Evolutionary conservation across 2,329 filamentous ascomycete genomes (phyloP), one percentile per base, ranked within the genome.

Genomic region (Paracorniculantispora psalliotae): DNA sequence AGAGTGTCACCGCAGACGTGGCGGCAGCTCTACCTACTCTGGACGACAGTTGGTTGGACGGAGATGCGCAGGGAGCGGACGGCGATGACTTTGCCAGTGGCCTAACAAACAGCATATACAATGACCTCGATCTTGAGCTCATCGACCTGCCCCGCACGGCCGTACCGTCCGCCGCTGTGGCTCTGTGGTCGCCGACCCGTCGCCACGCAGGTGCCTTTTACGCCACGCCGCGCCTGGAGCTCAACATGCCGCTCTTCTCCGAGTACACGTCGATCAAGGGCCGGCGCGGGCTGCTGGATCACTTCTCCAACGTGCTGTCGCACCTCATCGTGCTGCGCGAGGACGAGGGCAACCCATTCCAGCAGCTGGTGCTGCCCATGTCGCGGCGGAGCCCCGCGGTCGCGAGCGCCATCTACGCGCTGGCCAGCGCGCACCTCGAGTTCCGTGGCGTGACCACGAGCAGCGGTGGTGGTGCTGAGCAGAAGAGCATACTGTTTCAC

Each of bases 371-470:
- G 9, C 71, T 87, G n/a, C 84, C 84, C 2, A 73, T 87, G 41
- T 83, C 81, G 2, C 75, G 79, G 51, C 74, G 68, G 46, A 84
- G 81, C 65, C 74, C 75, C 0, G 79, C 83, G 1, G 80, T 96
- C 4, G 89, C 90, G 71, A 91, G 94, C 67, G 91, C 92, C 10
- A 88, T 97, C 61, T 92, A 90, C 60, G 91, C 92, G 0, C 77
- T 97, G 8, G 85, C 91, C 0, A 90, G 89, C 59, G 93, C 92
- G 60, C 94, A 96, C 69, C 77, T 96, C 60, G 89, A 93, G 63
- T 91, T 83, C 51, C 74, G 82, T 26, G 81, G 81, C 2, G 73
- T 83, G 6, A 72, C 78, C n/a, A n/a, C n/a, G n/a, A n/a, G n/a
- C n/a, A n/a, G n/a, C n/a, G n/a, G n/a, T n/a, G n/a, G n/a, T 26